Evolutionary conservation across 441 rosid genomes (phyloP), one percentile per base, ranked within the genome.

Genomic region (Kokia cookei): DNA sequence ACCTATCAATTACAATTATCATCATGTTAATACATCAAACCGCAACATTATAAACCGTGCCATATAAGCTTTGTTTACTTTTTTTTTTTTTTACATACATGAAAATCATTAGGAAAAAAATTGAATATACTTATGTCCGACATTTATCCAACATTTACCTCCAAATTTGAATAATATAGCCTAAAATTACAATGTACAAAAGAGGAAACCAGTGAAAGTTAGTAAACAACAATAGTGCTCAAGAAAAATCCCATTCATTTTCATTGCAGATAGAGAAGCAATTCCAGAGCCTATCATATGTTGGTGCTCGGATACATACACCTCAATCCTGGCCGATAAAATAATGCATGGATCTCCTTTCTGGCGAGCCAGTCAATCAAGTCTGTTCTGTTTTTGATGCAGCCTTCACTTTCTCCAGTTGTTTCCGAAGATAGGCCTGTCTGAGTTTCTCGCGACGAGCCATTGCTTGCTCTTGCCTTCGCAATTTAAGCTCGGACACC

Each of bases 361-460:
- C 57, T 22, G 15, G 24, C 57, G 27, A 12, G 48, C 40, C 17
- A 5, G 19, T 15, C 7, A 54, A 43, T 80, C 80, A 83, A 15
- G 75, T 65, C 54, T 82, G 78, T 32, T 73, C 75, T 2, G 75
- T 71, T 42, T 48, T 77, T 3, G 90, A 75, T 74, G 87, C 74
- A 66, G 93, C 91, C 84, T 89, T 91, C 71, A 91, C 83, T 79
- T 95, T 93, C 83, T 91, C 99, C 2, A 93, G 86, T 78, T 89
- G 90, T 80, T 91, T 93, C 15, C 85, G 84, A 66, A 95, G 91
- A 80, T 90, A 91, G 10, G 96, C 97, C 80, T 85, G 95, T 82
- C 82, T 87, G 26, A 95, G 87, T 81, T 86, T 91, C 87, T 91
- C 96, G 13, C 93, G 89, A 26, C 96, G 92, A 71, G 88, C 86